These are phyloP conservation scores for Lachancea sp. DNA, from an alignment of 805 yeast genomes.

Conservation along the genomic window DNA sequence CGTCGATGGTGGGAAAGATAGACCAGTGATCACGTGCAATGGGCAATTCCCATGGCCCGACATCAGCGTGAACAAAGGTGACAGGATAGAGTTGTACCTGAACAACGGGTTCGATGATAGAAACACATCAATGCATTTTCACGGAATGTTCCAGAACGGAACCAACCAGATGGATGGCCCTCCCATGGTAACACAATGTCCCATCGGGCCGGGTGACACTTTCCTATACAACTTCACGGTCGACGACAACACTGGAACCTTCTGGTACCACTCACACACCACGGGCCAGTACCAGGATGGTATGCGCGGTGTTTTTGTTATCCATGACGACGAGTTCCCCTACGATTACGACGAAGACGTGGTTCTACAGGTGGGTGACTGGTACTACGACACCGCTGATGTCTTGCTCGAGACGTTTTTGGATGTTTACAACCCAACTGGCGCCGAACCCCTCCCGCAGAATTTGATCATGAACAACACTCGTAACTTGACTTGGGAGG, in stretches of 20 bases:
- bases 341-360: constrained; percentile 79
- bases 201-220: constrained; percentile 72
- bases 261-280: constrained; percentile 97
- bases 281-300: constrained; percentile 92
- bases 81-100: constrained; percentile 63
- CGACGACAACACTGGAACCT: constrained; percentile 74
- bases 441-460: constrained; percentile 96
- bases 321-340: constrained; percentile 63
- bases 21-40: constrained; percentile 41
- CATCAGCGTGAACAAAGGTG: constrained; percentile 70
- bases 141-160: constrained; percentile 76
- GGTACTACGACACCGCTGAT: constrained; percentile 67
- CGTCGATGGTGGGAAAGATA: constrained; percentile 36
- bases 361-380: constrained; percentile 64
- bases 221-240: constrained; percentile 84
- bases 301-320: constrained; percentile 70
- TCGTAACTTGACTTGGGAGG: constrained; percentile 65
- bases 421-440: constrained; percentile 81
- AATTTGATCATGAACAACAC: constrained; percentile 75
- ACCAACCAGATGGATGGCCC: constrained; percentile 87
- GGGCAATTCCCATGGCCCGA: constrained; percentile 80
- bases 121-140: constrained; percentile 75
- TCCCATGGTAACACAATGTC: constrained; percentile 82
- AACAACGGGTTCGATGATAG: constrained; percentile 63
- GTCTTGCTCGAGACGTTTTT: constrained; percentile 51